Conservation (phyloP, 1,284 basidiomycete genomes). For the Irpex sp. region DNA sequence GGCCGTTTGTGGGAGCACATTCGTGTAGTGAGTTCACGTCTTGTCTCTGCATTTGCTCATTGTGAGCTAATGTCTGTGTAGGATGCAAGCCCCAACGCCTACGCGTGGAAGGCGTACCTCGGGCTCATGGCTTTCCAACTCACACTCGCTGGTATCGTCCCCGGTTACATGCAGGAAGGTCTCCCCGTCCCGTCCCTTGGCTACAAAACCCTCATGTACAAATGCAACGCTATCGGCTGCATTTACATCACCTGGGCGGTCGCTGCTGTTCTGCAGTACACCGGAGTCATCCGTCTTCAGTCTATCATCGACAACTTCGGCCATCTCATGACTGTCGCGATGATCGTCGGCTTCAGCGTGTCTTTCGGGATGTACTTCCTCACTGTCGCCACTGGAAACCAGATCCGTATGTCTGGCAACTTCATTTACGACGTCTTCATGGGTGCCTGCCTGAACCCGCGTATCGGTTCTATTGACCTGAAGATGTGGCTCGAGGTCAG, state of each 20-base stretch:
- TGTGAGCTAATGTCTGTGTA: slow-evolving; percentile 27
- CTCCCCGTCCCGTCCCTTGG: slow-evolving; percentile 89
- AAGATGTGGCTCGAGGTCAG: slow-evolving; percentile 99
- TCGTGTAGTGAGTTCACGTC: slow-evolving; percentile 52
- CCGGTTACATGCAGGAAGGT: slow-evolving; percentile 91
- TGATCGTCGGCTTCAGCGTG: slow-evolving; percentile 86
- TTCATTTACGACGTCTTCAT: slow-evolving; percentile 95
- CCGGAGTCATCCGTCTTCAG: slow-evolving; percentile 85
- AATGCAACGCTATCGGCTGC: slow-evolving; percentile 91
- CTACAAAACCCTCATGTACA: slow-evolving; percentile 93
- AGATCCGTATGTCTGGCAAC: slow-evolving; percentile 91
- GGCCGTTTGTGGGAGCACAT: slow-evolving; percentile 83
- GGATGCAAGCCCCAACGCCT: slow-evolving; percentile 89
- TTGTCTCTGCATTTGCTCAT: neutral
- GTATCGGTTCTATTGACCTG: slow-evolving; percentile 90
- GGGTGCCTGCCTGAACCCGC: slow-evolving; percentile 93
- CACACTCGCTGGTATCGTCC: slow-evolving; percentile 85
- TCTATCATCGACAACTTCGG: slow-evolving; percentile 98
- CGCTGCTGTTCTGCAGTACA: slow-evolving; percentile 76
- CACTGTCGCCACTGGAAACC: slow-evolving; percentile 74
- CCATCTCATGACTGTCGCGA: slow-evolving; percentile 92
- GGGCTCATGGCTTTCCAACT: slow-evolving; percentile 91
- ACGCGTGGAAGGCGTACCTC: slow-evolving; percentile 87
- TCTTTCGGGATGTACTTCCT: slow-evolving; percentile 80
- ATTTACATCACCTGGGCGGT: slow-evolving; percentile 86